Evolutionary conservation across 306 rosid species (phyloP).

Genomic region (Medicago lupulina): DNA sequence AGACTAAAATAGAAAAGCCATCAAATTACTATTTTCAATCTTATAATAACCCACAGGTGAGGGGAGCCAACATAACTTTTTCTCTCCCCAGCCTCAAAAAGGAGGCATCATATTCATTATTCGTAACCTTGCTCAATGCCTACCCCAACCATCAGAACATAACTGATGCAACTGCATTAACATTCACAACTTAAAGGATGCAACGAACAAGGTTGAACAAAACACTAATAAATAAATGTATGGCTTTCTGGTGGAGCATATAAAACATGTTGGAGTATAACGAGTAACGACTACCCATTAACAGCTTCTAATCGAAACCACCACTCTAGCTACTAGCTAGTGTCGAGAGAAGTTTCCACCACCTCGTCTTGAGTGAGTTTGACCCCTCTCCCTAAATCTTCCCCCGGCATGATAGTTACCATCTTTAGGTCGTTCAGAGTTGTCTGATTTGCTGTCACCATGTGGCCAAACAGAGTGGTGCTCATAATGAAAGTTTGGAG

Average conservation of each 20-base stretch:
- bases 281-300: constrained; percentile 44
- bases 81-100: constrained; percentile 41
- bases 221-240: constrained; percentile 32
- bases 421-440: constrained; percentile 64
- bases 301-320: constrained; percentile 57
- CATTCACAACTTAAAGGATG: constrained; percentile 30
- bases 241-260: constrained; percentile 48
- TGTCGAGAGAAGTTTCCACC: constrained; percentile 72
- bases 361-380: constrained; percentile 70
- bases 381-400: constrained; percentile 78
- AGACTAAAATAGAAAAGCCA: constrained; percentile 9
- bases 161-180: constrained; percentile 22
- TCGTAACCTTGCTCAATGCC: constrained; percentile 43
- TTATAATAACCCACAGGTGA: constrained; percentile 43
- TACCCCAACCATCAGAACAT: constrained; percentile 43
- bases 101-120: constrained; percentile 45
- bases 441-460: constrained; percentile 54
- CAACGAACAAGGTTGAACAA: constrained; percentile 33
- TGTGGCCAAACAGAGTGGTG: constrained; percentile 81
- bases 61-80: constrained; percentile 44
- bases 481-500: constrained; percentile 65
- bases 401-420: constrained; percentile 56
- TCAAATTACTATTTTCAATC: constrained; percentile 55
- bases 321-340: constrained; percentile 46
- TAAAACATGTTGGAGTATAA: constrained; percentile 24